A percentile compares a stretch with the other conserved stretches of the same genome.
These are phyloP conservation scores for Mychonastes homosphaera DNA, from an alignment of 139 green algal genomes.

Conservation along the genomic window DNA sequence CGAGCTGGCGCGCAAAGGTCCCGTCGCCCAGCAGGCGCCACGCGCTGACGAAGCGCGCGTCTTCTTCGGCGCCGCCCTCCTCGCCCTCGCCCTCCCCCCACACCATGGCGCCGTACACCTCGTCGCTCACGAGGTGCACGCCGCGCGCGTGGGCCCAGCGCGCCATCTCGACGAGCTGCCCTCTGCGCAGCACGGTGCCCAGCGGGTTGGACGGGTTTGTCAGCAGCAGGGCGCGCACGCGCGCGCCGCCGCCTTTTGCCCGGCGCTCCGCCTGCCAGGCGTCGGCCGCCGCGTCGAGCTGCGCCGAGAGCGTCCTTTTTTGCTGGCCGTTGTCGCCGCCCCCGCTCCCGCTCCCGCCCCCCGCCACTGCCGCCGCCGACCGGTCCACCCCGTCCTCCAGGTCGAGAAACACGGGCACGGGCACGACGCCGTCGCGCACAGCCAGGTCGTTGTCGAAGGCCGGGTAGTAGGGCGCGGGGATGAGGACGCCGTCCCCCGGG, in stretches of 20 bases:
- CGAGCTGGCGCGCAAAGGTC: neutral
- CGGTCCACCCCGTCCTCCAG: slow-evolving; percentile 16
- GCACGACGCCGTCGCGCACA: slow-evolving; percentile 29
- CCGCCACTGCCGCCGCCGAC: too few species aligned
- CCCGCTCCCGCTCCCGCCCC: too few species aligned
- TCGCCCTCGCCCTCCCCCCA: slow-evolving; percentile 30
- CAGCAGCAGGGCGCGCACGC: slow-evolving; percentile 43
- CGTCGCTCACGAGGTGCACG: slow-evolving; percentile 62
- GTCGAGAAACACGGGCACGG: slow-evolving; percentile 39
- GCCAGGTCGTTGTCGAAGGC: slow-evolving; percentile 68
- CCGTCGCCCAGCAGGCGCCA: neutral
- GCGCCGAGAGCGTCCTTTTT: slow-evolving; percentile 10
- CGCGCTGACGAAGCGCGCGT: neutral
- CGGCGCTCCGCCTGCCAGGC: too few species aligned
- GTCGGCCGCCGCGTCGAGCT: slow-evolving; percentile 33
- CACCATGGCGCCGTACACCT: slow-evolving; percentile 64
- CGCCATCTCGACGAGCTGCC: slow-evolving; percentile 35
- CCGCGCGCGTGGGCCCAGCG: slow-evolving; percentile 41
- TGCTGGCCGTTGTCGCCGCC: too few species aligned
- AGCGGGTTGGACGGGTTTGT: slow-evolving; percentile 65
- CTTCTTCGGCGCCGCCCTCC: neutral
- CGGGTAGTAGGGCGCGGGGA: slow-evolving; percentile 69
- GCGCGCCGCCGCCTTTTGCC: slow-evolving; percentile 13
- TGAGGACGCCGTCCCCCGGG: slow-evolving; percentile 31
- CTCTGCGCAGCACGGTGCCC: slow-evolving; percentile 37